Evolutionary conservation across 305 asterid species (phyloP).

Genomic region (Ajuga reptans): DNA sequence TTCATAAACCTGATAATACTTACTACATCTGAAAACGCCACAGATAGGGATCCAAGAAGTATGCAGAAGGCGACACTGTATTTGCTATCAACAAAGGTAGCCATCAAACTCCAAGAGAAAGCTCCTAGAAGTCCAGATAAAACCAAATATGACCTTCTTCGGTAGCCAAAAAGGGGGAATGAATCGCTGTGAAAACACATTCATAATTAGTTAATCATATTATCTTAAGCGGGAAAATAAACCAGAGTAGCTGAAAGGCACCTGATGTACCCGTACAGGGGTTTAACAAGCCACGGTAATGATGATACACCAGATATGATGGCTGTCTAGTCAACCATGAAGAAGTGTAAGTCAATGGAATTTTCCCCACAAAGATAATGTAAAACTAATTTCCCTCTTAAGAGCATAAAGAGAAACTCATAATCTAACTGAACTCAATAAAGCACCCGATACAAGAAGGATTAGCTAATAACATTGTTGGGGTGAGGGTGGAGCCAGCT

Average conservation of each 20-base stretch:
- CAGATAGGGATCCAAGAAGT: conserved; percentile 89
- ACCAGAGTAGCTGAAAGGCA: conserved; percentile 24
- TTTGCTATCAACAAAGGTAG: conserved; percentile 77
- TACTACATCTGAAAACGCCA: conserved; percentile 93
- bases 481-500: no score
- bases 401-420: not conserved
- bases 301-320: conserved; percentile 77
- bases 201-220: conserved; percentile 7
- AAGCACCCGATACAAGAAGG: not conserved
- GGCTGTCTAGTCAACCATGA: conserved; percentile 79
- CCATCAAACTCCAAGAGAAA: conserved; percentile 89
- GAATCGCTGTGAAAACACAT: conserved; percentile 52
- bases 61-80: conserved; percentile 86
- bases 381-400: not conserved
- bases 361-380: not conserved
- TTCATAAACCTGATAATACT: conserved; percentile 31
- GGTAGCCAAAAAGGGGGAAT: conserved; percentile 84
- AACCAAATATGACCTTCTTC: conserved; percentile 91
- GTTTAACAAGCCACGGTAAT: conserved; percentile 92
- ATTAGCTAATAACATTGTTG: not conserved
- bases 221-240: not conserved
- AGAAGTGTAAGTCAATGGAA: conserved; percentile 38
- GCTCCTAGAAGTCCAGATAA: conserved; percentile 93
- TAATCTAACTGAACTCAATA: not conserved
- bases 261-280: conserved; percentile 94